Conservation (phyloP, 768 basidiomycete genomes). For the Multifurca ochricompacta region DNA sequence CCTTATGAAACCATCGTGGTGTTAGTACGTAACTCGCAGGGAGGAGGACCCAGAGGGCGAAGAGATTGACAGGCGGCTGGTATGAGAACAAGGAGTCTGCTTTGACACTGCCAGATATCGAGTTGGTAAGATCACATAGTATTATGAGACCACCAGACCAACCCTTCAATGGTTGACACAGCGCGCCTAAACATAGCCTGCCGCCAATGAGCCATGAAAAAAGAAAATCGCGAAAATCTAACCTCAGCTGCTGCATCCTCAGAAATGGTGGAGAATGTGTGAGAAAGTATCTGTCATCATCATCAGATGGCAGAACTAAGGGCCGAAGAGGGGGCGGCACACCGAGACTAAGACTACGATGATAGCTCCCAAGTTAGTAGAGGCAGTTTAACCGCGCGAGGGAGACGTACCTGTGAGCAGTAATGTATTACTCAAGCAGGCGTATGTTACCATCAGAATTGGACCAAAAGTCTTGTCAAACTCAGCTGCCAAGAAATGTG, state of each 20-base stretch:
- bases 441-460: conserved; percentile 83
- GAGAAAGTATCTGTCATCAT: conserved; percentile 71
- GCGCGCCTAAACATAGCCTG: conserved; percentile 94
- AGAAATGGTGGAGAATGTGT: conserved; percentile 91
- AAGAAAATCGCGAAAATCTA: conserved; percentile 8
- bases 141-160: conserved; percentile 17
- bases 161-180: conserved; percentile 93
- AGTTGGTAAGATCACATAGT: background rate
- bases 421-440: conserved; percentile 86
- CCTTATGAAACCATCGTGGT: conserved; percentile 98
- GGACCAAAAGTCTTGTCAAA: conserved; percentile 91
- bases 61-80: conserved; percentile 85
- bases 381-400: background rate
- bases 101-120: conserved; percentile 51
- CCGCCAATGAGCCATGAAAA: background rate
- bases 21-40: conserved; percentile 80
- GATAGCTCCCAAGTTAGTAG: background rate
- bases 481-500: conserved; percentile 34
- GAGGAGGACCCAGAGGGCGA: conserved; percentile 81
- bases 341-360: conserved; percentile 15
- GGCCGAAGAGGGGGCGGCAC: background rate
- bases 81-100: conserved; percentile 92
- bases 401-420: conserved; percentile 68
- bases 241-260: conserved; percentile 92
- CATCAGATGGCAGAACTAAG: background rate